phyloP scores from a whole-genome alignment of 1,284 basidiomycete species.

The Cystobasidium sp. region DNA sequence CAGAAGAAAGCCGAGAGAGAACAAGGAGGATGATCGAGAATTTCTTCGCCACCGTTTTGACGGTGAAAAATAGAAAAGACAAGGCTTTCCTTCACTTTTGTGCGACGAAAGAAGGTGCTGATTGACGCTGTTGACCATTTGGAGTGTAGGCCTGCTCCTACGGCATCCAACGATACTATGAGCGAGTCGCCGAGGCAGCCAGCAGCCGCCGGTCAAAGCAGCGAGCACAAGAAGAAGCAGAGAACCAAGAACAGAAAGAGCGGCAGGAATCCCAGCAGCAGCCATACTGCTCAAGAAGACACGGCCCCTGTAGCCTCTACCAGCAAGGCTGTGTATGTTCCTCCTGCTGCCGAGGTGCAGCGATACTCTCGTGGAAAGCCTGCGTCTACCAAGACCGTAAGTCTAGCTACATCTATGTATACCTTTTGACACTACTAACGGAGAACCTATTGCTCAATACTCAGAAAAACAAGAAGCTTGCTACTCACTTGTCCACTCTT shows the following conservation, averaged over 20 bases:
- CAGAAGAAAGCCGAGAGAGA: too few species aligned
- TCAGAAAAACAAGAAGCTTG: conserved; percentile 45
- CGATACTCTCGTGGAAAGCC: conserved; percentile 22
- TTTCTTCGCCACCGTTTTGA: conserved; percentile 2
- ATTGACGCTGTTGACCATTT: background rate
- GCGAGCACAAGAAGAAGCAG: conserved; percentile 1
- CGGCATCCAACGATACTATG: background rate
- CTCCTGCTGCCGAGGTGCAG: conserved; percentile 8
- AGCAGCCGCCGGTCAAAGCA: conserved; percentile 7
- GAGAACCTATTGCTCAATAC: background rate
- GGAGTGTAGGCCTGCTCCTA: background rate
- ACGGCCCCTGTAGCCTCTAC: background rate
- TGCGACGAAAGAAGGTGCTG: background rate
- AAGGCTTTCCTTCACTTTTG: background rate
- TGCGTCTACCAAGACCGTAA: conserved; percentile 17
- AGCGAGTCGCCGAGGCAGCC: conserved; percentile 4
- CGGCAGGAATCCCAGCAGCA: conserved; percentile 2
- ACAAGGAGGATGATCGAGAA: conserved; percentile 1
- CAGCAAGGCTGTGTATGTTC: conserved; percentile 13
- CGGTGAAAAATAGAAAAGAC: background rate
- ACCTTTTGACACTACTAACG: background rate
- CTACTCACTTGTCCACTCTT: conserved; percentile 30
- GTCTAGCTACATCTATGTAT: background rate
- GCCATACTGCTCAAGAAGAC: conserved; percentile 1
- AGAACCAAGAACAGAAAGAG: background rate